Base-by-base conservation (phyloP, 1,139 yeast genomes). In the Candida smagusa region DNA sequence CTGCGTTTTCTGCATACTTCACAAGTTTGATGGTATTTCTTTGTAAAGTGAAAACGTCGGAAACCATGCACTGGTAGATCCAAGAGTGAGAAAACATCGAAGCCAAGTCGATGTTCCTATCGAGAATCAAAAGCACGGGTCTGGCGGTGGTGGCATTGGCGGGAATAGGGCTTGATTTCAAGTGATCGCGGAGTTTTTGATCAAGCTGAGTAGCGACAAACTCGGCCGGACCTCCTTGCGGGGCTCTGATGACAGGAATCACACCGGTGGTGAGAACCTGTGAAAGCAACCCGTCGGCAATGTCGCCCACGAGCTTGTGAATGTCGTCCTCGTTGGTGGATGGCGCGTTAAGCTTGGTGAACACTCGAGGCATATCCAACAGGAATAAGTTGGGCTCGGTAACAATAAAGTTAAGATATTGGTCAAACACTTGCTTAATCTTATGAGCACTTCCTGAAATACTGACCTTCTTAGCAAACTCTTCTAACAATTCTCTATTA, bases 11-110 rank as follows among this genome's bases (percentile, higher is more conserved):
- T 24, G 68, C 70, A 31, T 53, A 56, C 37, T 73, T 70, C 19
- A 59, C 56, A 23, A 70, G 49, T 35, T 58, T 62, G 45, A 87
- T 81, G 31, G 90, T 79, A 59, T 90, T 90, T 55, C 95, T 76
- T 48, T 81, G 77, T 50, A 92, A 72, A 39, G 78, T 77, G 59
- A 94, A 87, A 8, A 89, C 95, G 58, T 92, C 99, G 53, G 90
- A 85, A 11, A 92, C 95, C 78, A 92, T 82, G 53, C 97, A 89
- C 65, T 92, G 96, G 58, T 92, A 92, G 37, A 95, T 89, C 97
- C 98, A 90, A 6, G 97, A 88, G 61, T 92, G 99, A 2, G 94
- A 79, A 58, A 94, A 82, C 97, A 92, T 90, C 22, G 96, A 84
- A 2, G 92, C 83, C 45, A 94, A 70, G 61, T 94, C 97, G 43